These are phyloP conservation scores for Mycena vulgaris DNA, from an alignment of 768 basidiomycete species.

Conservation along the genomic window DNA sequence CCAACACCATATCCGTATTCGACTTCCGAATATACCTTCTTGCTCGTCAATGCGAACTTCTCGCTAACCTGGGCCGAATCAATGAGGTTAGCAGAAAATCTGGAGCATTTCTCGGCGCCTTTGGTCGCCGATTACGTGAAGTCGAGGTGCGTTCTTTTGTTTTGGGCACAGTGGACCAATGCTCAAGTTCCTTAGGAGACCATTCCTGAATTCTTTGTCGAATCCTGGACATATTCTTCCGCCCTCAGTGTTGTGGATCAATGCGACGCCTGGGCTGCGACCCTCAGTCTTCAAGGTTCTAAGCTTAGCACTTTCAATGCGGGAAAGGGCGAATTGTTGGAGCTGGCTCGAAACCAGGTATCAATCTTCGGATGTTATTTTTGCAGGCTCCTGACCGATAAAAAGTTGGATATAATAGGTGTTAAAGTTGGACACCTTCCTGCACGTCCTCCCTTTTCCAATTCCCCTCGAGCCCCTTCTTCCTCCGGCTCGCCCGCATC, in stretches of 20 bases:
- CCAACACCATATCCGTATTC: conserved; percentile 93
- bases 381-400: conserved; percentile 11
- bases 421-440: conserved; percentile 83
- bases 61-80: conserved; percentile 78
- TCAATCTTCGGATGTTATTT: conserved; percentile 34
- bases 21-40: conserved; percentile 95
- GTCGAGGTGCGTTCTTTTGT: conserved; percentile 69
- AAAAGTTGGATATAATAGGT: conserved; percentile 89
- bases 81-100: conserved; percentile 82
- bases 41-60: conserved; percentile 84
- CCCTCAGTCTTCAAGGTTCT: conserved; percentile 62
- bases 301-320: conserved; percentile 73
- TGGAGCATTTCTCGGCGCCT: conserved; percentile 80
- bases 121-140: conserved; percentile 83
- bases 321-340: conserved; percentile 89
- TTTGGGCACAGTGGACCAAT: neutral
- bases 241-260: conserved; percentile 87
- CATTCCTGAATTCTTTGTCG: conserved; percentile 82
- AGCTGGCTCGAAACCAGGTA: conserved; percentile 92
- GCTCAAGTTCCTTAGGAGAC: conserved; percentile 53
- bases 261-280: conserved; percentile 80
- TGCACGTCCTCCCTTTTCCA: conserved; percentile 78
- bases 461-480: conserved; percentile 51
- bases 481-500: conserved; percentile 41
- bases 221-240: conserved; percentile 95